Evolutionary conservation across 352 stramenopile species (phyloP).

Genomic region (Globisporangium parvum): DNA sequence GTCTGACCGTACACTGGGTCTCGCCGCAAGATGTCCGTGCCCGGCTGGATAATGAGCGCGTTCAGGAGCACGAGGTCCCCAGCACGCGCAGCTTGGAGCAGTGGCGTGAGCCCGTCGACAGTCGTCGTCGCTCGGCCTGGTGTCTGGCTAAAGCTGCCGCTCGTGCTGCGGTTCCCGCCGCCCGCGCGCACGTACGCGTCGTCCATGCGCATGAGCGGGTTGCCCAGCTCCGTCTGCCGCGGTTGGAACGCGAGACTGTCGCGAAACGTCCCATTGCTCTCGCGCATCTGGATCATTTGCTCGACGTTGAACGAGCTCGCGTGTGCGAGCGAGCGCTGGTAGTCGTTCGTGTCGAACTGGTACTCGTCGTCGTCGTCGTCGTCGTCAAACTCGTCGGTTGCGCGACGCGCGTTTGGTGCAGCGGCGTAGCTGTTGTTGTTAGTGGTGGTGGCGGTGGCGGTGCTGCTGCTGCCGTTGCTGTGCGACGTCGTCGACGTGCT

Average conservation of each 20-base stretch:
- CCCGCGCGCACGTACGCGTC: constrained; percentile 43
- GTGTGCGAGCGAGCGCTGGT: constrained; percentile 19
- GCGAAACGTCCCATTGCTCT: constrained; percentile 33
- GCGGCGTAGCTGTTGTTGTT: constrained; percentile 19
- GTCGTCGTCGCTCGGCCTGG: constrained; percentile 8
- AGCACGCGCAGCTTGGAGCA: constrained; percentile 52
- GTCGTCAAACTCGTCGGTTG: constrained; percentile 18
- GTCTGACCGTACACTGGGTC: constrained; percentile 66
- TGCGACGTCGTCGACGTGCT: constrained; percentile 13
- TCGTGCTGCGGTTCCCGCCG: constrained; percentile 13
- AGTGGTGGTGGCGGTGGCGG: constrained; percentile 24
- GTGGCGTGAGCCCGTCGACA: constrained; percentile 57
- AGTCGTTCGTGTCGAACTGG: constrained; percentile 15
- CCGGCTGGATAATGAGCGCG: constrained; percentile 58
- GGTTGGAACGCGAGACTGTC: constrained; percentile 35
- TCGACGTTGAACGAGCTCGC: constrained; percentile 59
- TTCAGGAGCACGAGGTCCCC: constrained; percentile 66
- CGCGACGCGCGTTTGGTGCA: neutral
- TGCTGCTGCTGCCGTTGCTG: constrained; percentile 18
- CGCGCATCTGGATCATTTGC: constrained; percentile 48
- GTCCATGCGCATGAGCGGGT: constrained; percentile 69
- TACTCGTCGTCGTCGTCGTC: constrained; percentile 27
- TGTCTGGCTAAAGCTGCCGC: constrained; percentile 21
- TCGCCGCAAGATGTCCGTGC: constrained; percentile 59
- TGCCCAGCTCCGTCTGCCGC: constrained; percentile 55